Base-by-base conservation (phyloP, 345 rosid genomes). In the Trapa incisa region DNA sequence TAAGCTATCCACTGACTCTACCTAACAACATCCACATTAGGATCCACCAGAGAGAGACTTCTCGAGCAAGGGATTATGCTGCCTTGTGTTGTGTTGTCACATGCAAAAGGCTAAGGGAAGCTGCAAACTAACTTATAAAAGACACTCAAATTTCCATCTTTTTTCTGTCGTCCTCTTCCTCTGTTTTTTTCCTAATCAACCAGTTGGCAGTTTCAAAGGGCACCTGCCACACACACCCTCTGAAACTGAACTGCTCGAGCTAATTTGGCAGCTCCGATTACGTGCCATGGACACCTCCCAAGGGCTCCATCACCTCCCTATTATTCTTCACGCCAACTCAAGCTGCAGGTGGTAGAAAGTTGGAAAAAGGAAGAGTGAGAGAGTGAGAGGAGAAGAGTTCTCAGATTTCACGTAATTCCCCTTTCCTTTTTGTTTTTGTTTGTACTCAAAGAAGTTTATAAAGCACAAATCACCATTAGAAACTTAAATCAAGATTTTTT, bases 311-410 rank as follows among this genome's bases (percentile, higher is more conserved):
- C 39, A 60, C 39, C 37, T 33, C 12, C 39, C 43, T 10, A 4
- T 53, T 68, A 3, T 71, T 47, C 79, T 73, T 67, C 50, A 71
- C 75, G 71, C 76, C 22, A 38, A 64, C 66, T 65, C 53, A 42
- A 65, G 16, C 67, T 65, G 66, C 67, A 37, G 9, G 12, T 57
- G 36, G 9, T 5, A 57, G 61, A 32, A 45, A 4, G 48, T 4
- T 7, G 48, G 48, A 29, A 5, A 11, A 9, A 58, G 56, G 1
- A 4, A 16, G 22, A 58, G 38, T 22, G 29, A 22, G 29, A 22
- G 29, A 22, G 29, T 22, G 29, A 22, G 29, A 22, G 29, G 29
- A 22, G 29, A 22, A 22, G 29, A 22, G 29, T 22, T 22, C 29
- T 22, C 29, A 22, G 29, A 22, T 22, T 22, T 22, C 29, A 22